phyloP scores from a whole-genome alignment of 2,329 filamentous ascomycete species.

The Epichloe sylvatica region DNA sequence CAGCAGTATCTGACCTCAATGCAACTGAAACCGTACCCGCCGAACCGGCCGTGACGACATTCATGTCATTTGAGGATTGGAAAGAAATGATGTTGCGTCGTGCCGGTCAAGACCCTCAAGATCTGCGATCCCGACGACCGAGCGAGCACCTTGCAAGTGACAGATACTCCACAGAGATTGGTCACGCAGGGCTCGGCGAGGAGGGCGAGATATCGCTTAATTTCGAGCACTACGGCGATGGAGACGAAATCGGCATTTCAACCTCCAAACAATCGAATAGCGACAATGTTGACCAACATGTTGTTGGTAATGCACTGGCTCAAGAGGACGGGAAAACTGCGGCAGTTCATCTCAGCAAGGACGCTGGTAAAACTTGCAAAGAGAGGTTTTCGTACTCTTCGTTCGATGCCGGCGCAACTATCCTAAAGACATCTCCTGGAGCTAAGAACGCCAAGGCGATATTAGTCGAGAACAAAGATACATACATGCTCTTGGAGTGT shows the following conservation, averaged over 20 bases:
- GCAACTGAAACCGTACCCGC: slow-evolving; percentile 4
- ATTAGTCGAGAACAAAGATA: slow-evolving; percentile 92
- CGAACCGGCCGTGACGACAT: slow-evolving; percentile 30
- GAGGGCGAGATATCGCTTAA: slow-evolving; percentile 65
- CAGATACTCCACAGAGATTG: slow-evolving; percentile 44
- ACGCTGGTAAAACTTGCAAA: slow-evolving; percentile 94
- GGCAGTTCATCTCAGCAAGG: slow-evolving; percentile 59
- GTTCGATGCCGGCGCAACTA: slow-evolving; percentile 88
- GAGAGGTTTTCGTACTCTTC: slow-evolving; percentile 96
- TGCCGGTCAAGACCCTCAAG: slow-evolving; percentile 57
- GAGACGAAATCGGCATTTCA: slow-evolving; percentile 4
- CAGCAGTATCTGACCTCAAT: not conserved
- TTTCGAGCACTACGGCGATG: slow-evolving; percentile 28
- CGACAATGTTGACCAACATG: slow-evolving; percentile 7
- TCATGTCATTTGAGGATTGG: slow-evolving; percentile 97
- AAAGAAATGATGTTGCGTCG: slow-evolving; percentile 84
- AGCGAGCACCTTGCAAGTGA: slow-evolving; percentile 34
- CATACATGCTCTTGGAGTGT: slow-evolving; percentile 94
- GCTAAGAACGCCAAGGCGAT: slow-evolving; percentile 82
- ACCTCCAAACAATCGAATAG: slow-evolving; percentile 7
- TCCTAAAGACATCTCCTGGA: slow-evolving; percentile 76
- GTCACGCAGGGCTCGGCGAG: slow-evolving; percentile 68
- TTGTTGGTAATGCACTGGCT: slow-evolving; percentile 28
- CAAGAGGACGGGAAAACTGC: slow-evolving; percentile 33
- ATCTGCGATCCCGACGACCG: slow-evolving; percentile 46